These are phyloP conservation scores for Psilocybe azurescens DNA, from an alignment of 768 basidiomycete species.

Conservation along the genomic window DNA sequence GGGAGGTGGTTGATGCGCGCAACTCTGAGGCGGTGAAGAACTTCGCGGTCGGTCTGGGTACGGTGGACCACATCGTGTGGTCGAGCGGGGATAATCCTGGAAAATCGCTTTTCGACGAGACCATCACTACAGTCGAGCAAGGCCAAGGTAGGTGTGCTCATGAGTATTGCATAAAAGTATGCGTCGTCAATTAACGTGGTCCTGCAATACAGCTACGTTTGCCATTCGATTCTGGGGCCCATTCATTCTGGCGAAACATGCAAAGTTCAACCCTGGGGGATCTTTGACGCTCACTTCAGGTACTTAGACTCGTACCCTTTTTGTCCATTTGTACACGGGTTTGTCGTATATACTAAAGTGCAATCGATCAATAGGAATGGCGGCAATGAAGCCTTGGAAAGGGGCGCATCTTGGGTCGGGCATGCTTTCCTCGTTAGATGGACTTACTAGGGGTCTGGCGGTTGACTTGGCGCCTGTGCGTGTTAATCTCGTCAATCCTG, in stretches of 20 bases:
- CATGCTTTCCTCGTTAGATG: not conserved
- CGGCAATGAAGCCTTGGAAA: not conserved
- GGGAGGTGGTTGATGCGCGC: not conserved
- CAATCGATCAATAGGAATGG: not conserved
- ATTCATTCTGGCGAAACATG: not conserved
- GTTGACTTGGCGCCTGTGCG: not conserved
- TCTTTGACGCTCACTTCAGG: not conserved
- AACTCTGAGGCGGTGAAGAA: not conserved
- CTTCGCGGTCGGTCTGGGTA: not conserved
- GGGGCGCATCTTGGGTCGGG: not conserved
- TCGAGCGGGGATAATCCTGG: not conserved
- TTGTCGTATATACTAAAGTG: not conserved
- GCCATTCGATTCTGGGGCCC: not conserved
- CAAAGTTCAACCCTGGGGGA: not conserved
- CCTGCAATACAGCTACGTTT: not conserved
- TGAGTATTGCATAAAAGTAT: too few species aligned
- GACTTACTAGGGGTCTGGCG: not conserved
- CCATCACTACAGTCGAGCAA: not conserved
- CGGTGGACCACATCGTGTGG: not conserved
- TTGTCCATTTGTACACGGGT: too few species aligned
- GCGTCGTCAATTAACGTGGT: too few species aligned
- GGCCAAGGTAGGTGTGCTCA: not conserved
- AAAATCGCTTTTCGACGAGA: not conserved
- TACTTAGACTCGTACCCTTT: not conserved
- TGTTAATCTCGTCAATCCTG: not conserved